Evolutionary conservation across 352 stramenopile species (phyloP), one percentile per base, ranked within the genome.

Genomic region (Pythium sp.): DNA sequence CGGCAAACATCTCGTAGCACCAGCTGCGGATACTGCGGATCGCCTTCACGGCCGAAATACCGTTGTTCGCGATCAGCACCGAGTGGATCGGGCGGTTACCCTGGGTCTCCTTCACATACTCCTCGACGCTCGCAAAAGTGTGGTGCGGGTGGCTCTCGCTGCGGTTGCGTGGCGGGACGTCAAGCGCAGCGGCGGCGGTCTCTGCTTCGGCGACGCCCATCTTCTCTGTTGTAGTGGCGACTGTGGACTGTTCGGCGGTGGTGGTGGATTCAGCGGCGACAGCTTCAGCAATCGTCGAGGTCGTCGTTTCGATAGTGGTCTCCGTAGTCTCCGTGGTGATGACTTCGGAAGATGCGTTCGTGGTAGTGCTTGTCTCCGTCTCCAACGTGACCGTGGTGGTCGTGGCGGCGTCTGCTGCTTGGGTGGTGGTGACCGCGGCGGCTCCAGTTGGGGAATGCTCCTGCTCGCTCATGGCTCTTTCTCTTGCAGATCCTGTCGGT

Each of bases 31-130:
- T 99, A 43, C 95, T 99, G 55, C 98, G 93, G 86, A 99, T 99
- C 22, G 90, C 93, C 80, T 99, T 99, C 59, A 99, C 97, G 14
- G 98, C 98, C 53, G 94, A 98, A 67, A 99, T 99, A 63, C 98
- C 98, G 85, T 99, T 99, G 86, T 99, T 99, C 43, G 98, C 98
- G 79, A 99, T 99, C 18, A 99, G 83, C 49, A 99, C 89, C 72
- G 97, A 98, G 71, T 88, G 91, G 78, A 99, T 98, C 32, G 97
- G 79, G 58, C 91, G 90, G 63, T 76, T 77, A 66, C 97, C 97
- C 54, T 96, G 86, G 58, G 97, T 83, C 63, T 95, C 83, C 65
- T 82, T 75, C 53, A 99, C 93, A 72, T 98, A 99, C 54, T 97
- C 83, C 18, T 94, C 80, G 32, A 99, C 93, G 75, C 81, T 96